phyloP scores from a whole-genome alignment of 257 asterid species.

The Plantago ovata region DNA sequence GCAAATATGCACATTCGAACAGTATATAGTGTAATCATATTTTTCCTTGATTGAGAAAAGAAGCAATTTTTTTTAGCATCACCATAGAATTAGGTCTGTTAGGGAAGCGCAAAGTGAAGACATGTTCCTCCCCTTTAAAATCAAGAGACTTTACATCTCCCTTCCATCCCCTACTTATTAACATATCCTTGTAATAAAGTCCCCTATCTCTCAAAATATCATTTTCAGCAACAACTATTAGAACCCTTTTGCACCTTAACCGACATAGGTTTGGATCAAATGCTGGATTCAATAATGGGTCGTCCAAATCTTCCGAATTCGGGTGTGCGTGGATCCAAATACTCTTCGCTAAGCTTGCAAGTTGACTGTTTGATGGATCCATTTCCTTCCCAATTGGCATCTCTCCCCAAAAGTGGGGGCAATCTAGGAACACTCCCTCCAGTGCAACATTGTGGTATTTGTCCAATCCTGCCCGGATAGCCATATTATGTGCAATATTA shows the following conservation, averaged over 20 bases:
- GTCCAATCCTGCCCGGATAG: slow-evolving; percentile 34
- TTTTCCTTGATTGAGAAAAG: neutral
- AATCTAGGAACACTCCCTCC: slow-evolving; percentile 29
- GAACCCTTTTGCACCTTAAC: slow-evolving; percentile 15
- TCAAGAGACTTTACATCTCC: slow-evolving; percentile 12
- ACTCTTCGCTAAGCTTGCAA: slow-evolving; percentile 7
- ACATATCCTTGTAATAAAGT: slow-evolving; percentile 4
- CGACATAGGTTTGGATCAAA: slow-evolving; percentile 15
- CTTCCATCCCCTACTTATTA: slow-evolving; percentile 13
- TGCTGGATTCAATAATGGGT: slow-evolving; percentile 19
- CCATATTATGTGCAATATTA: slow-evolving; percentile 39
- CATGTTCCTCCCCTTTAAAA: slow-evolving; percentile 21
- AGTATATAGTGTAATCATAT: no score
- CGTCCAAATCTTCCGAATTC: slow-evolving; percentile 29
- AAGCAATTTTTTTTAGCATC: neutral
- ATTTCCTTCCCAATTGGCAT: slow-evolving; percentile 27
- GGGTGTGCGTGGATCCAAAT: slow-evolving; percentile 35
- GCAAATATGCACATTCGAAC: no score
- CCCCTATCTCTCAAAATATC: slow-evolving; percentile 18
- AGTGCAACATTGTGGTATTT: slow-evolving; percentile 7
- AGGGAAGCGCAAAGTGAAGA: slow-evolving; percentile 3
- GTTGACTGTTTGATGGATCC: neutral
- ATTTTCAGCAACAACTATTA: slow-evolving; percentile 14
- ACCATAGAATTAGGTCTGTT: neutral
- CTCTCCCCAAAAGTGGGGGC: slow-evolving; percentile 44